Base-by-base conservation (phyloP, 352 stramenopile genomes). In the Halophytophthora batemanensis region DNA sequence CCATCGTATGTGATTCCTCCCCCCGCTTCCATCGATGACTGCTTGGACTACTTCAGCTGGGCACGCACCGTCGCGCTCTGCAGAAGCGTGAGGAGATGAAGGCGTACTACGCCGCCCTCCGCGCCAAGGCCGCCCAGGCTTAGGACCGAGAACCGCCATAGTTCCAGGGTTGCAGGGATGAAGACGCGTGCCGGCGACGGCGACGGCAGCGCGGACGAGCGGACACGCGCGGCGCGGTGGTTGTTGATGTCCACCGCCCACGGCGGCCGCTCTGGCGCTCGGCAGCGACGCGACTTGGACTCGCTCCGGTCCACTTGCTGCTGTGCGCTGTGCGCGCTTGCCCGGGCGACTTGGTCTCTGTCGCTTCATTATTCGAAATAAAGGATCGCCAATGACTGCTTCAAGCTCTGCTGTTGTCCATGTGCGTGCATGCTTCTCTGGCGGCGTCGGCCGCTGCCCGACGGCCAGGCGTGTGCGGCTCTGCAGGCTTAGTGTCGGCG, bases 31-130 rank as follows among this genome's bases (percentile, higher is more conserved):
- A 41, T 19, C 39, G 17, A n/a, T 37, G 13, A 25, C 40, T 48
- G 28, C 51, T 21, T 49, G 37, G 52, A 47, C 35, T 53, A 21
- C 39, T 55, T 72, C 77, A 98, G 79, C 83, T 99, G 63, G 97
- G 97, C 42, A 98, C 90, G 67, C 96, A 99, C 95, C 97, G 97
- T 81, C 95, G 97, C 53, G 97, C 96, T 44, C 70, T 99, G 57
- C 83, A 89, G 66, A 99, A 99, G 90, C 90, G 97, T 74, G 97
- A 99, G 79, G 95, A 98, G 74, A 98, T 99, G 80, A 99, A 99
- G 89, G 82, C 86, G 43, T 90, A 99, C 76, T 98, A 99, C 86
- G 85, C 93, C 45, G 83, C 94, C 69, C 87, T 98, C 78, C 93
- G 96, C 75, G 96, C 97, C 49, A 98, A 97, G 84, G 86, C 96